These are phyloP conservation scores for Blastobotrys capitulatus DNA, from an alignment of 1,139 yeast species.

Conservation along the genomic window DNA sequence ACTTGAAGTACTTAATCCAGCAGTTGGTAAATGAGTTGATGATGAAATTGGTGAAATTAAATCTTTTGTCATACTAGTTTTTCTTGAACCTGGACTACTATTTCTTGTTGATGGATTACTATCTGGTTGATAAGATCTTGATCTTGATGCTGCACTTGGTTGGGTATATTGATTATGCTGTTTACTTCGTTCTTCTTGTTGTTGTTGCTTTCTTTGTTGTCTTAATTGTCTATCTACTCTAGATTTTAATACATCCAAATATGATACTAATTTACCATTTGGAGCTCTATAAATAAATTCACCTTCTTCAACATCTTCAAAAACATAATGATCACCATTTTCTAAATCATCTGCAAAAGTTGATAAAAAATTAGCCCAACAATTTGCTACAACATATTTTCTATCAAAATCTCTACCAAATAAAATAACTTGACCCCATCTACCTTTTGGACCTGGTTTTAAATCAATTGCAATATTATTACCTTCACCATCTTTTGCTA, in stretches of 20 bases:
- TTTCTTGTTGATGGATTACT: constrained; percentile 8
- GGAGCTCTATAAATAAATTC: constrained; percentile 62
- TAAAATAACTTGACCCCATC: constrained; percentile 76
- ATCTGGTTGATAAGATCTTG: not conserved
- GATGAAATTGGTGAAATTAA: constrained; percentile 21
- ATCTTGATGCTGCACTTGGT: constrained; percentile 10
- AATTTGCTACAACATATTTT: constrained; percentile 69
- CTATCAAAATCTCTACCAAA: constrained; percentile 90
- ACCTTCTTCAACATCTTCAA: constrained; percentile 55
- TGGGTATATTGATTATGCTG: constrained; percentile 9
- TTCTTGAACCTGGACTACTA: constrained; percentile 5
- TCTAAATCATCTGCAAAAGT: constrained; percentile 82
- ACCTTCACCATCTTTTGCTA: constrained; percentile 82
- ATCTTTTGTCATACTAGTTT: constrained; percentile 3
- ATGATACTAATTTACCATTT: constrained; percentile 42
- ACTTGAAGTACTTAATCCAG: constrained; percentile 17
- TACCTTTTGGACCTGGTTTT: constrained; percentile 73
- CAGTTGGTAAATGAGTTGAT: constrained; percentile 21
- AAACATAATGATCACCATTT: constrained; percentile 64
- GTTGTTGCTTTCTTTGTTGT: constrained; percentile 16
- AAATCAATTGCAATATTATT: constrained; percentile 86
- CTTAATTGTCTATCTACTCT: constrained; percentile 35
- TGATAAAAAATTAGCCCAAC: constrained; percentile 80
- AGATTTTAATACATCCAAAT: constrained; percentile 57
- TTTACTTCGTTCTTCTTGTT: constrained; percentile 8